These are phyloP conservation scores for Anacardium occidentale DNA, from an alignment of 345 rosid species.

Conservation along the genomic window DNA sequence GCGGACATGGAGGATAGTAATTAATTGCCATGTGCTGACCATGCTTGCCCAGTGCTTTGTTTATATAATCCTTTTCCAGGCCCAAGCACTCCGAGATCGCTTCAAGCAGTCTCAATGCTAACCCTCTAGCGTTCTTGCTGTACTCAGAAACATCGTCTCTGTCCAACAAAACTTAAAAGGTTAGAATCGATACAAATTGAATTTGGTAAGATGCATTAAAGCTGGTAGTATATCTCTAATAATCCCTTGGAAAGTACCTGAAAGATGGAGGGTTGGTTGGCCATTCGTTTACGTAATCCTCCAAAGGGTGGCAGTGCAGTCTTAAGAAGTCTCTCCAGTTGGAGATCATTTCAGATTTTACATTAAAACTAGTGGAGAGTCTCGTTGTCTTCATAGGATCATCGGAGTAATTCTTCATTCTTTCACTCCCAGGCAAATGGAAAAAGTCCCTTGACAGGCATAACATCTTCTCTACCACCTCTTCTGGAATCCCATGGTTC, in stretches of 20 bases:
- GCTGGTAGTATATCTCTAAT: no score
- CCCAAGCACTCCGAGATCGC: constrained; percentile 44
- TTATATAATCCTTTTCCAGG: constrained; percentile 28
- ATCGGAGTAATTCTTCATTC: constrained; percentile 36
- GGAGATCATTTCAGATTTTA: constrained; percentile 34
- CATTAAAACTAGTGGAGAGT: constrained; percentile 45
- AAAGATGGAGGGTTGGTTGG: constrained; percentile 43
- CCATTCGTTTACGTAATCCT: constrained; percentile 34
- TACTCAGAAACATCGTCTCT: constrained; percentile 32
- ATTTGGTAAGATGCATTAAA: no score
- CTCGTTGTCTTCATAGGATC: constrained; percentile 36
- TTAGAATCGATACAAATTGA: background rate
- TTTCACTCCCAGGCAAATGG: constrained; percentile 37
- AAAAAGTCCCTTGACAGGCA: constrained; percentile 30
- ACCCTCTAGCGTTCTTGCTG: constrained; percentile 26
- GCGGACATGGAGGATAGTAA: constrained; percentile 44
- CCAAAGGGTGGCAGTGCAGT: constrained; percentile 41
- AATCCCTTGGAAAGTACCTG: constrained; percentile 1
- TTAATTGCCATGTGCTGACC: constrained; percentile 48
- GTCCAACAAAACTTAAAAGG: background rate
- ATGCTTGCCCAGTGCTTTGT: constrained; percentile 31
- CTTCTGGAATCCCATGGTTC: constrained; percentile 34
- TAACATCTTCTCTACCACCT: constrained; percentile 22
- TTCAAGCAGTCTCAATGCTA: constrained; percentile 33
- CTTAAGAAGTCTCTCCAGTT: constrained; percentile 45